Evolutionary conservation across 345 rosid genomes (phyloP).

Genomic region (Aurinia saxatilis): DNA sequence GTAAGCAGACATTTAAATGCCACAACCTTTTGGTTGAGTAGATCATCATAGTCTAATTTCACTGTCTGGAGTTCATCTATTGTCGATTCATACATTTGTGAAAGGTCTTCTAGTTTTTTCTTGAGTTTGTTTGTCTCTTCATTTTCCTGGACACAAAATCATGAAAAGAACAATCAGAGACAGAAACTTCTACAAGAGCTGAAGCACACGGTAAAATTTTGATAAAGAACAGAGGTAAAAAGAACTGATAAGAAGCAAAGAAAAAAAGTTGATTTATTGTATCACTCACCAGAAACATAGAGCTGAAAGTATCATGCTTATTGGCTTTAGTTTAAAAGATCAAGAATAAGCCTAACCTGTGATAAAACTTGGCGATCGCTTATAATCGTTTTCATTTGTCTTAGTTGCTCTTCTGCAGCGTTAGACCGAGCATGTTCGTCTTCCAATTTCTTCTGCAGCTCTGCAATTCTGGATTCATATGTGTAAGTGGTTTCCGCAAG

Average conservation of each 20-base stretch:
- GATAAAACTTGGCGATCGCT: slow-evolving; percentile 43
- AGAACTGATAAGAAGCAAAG: not conserved
- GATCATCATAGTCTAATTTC: slow-evolving; percentile 45
- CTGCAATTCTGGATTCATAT: slow-evolving; percentile 61
- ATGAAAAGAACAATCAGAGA: slow-evolving; percentile 7
- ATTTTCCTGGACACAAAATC: slow-evolving; percentile 39
- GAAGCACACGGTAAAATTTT: slow-evolving; percentile 1
- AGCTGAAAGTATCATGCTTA: slow-evolving; percentile 12
- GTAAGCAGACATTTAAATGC: not conserved
- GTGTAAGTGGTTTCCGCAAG: slow-evolving; percentile 56
- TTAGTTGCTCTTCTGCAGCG: slow-evolving; percentile 44
- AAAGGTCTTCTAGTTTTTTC: slow-evolving; percentile 41
- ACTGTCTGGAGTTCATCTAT: slow-evolving; percentile 50
- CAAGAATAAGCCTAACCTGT: slow-evolving; percentile 44
- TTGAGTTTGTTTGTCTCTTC: slow-evolving; percentile 42
- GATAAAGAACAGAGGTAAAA: not conserved
- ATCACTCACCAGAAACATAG: not conserved
- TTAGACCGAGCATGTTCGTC: slow-evolving; percentile 42
- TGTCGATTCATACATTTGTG: slow-evolving; percentile 40
- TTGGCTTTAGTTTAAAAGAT: not conserved
- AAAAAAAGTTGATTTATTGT: not conserved
- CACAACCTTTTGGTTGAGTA: slow-evolving; percentile 67
- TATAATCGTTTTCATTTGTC: slow-evolving; percentile 36
- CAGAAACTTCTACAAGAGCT: slow-evolving; percentile 7
- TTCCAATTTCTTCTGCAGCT: slow-evolving; percentile 51